A percentile compares a stretch with the other conserved stretches of the same genome.
Evolutionary conservation across 2,329 filamentous ascomycete species (phyloP).

Genomic region (Tolypocladium amazonense): DNA sequence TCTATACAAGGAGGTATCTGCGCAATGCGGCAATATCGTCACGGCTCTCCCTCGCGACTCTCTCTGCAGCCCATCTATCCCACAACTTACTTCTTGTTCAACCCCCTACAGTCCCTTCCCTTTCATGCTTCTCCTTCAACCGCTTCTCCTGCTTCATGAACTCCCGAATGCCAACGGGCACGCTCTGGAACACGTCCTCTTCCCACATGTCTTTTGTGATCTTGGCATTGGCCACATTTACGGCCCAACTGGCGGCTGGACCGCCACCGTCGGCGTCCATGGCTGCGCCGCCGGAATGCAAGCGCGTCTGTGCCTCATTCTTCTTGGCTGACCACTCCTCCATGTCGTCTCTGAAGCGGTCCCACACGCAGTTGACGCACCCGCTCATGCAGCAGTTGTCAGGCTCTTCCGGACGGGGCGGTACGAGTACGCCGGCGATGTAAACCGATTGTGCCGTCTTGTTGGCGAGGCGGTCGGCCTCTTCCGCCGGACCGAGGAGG

Average conservation of each 20-base stretch:
- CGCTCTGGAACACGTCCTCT: slow-evolving; percentile 62
- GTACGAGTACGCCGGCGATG: slow-evolving; percentile 72
- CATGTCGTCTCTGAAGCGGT: slow-evolving; percentile 80
- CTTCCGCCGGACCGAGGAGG: slow-evolving; percentile 62
- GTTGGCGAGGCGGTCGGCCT: slow-evolving; percentile 48
- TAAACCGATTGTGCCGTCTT: slow-evolving; percentile 48
- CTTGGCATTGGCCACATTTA: slow-evolving; percentile 24
- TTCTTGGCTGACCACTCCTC: slow-evolving; percentile 71
- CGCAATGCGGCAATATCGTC: not conserved
- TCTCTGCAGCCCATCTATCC: not conserved
- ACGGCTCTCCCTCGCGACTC: not conserved
- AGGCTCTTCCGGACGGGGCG: slow-evolving; percentile 76
- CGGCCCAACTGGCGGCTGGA: slow-evolving; percentile 56
- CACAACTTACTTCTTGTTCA: slow-evolving; percentile 9
- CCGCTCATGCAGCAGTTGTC: slow-evolving; percentile 99
- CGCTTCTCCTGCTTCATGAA: slow-evolving; percentile 97
- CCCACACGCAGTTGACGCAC: slow-evolving; percentile 97
- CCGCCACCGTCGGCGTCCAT: slow-evolving; percentile 77
- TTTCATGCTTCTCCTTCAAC: slow-evolving; percentile 63
- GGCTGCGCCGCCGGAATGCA: slow-evolving; percentile 33
- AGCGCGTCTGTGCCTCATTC: slow-evolving; percentile 48
- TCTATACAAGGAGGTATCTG: not conserved
- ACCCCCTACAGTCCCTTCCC: slow-evolving; percentile 40
- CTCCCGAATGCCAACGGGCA: slow-evolving; percentile 87
- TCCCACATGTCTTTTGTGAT: slow-evolving; percentile 44